These are phyloP conservation scores for Fusarium tuaranense DNA, from an alignment of 2,329 filamentous ascomycete genomes.

Conservation along the genomic window DNA sequence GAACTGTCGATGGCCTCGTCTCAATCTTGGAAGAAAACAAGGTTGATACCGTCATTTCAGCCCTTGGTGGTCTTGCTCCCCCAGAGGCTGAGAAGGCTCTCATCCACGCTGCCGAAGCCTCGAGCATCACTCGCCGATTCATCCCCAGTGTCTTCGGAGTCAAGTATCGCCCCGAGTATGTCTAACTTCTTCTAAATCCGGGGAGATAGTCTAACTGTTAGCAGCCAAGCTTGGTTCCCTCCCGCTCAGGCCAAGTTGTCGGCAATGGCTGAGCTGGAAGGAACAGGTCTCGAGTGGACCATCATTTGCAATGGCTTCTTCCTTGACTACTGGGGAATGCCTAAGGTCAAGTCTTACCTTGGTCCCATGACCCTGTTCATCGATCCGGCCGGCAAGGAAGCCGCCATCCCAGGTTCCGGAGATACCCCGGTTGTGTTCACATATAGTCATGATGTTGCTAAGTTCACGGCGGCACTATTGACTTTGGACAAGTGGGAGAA, in stretches of 20 bases:
- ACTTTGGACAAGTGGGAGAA: not conserved
- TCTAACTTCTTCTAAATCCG: no score
- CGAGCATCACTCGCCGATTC: not conserved
- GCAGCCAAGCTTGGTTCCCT: not conserved
- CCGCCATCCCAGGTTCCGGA: not conserved
- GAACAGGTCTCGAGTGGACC: not conserved
- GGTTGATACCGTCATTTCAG: not conserved
- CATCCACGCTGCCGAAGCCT: not conserved
- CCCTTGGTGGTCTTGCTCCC: not conserved
- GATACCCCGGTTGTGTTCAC: not conserved
- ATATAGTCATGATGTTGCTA: not conserved
- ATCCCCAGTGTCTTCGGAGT: not conserved
- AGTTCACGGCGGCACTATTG: not conserved
- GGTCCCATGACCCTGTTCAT: not conserved
- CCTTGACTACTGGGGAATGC: not conserved
- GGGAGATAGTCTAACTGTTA: no score
- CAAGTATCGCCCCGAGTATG: not conserved
- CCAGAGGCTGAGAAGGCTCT: not conserved
- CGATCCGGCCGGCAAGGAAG: not conserved
- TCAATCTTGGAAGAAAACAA: not conserved
- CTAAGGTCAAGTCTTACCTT: not conserved
- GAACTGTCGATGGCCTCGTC: not conserved
- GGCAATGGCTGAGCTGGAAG: not conserved
- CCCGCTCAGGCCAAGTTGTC: not conserved
- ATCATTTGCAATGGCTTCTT: not conserved